These are phyloP conservation scores for Lachnellula subtilissima DNA, from an alignment of 2,329 filamentous ascomycete genomes.

Conservation along the genomic window DNA sequence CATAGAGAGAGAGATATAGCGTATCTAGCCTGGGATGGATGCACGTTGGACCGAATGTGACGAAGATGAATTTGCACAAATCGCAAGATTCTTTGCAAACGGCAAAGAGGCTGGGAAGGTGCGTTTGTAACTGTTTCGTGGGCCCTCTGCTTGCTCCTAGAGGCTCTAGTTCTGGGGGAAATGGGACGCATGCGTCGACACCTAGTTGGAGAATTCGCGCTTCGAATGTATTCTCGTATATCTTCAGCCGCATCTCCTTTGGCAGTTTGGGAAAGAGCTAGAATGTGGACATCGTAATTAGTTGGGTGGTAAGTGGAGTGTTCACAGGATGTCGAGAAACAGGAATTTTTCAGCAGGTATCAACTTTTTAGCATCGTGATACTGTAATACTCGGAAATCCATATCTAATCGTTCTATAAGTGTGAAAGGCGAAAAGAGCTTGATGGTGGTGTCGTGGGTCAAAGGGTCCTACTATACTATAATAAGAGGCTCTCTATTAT, in stretches of 20 bases:
- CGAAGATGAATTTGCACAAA: constrained; percentile 5
- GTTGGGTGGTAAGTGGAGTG: not conserved
- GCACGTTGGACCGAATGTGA: constrained; percentile 7
- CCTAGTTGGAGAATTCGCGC: constrained; percentile 8
- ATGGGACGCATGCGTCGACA: constrained; percentile 7
- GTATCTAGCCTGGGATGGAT: constrained; percentile 9
- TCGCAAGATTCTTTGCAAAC: constrained; percentile 12
- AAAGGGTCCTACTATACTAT: not conserved
- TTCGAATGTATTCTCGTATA: constrained; percentile 10
- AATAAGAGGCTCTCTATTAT: not conserved
- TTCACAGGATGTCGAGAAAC: too few species aligned
- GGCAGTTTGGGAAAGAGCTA: constrained; percentile 6
- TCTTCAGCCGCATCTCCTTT: constrained; percentile 10
- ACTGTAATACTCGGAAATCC: too few species aligned
- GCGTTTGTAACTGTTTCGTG: constrained; percentile 8
- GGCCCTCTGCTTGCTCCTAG: constrained; percentile 3
- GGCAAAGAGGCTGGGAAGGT: constrained; percentile 9
- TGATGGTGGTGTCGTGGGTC: not conserved
- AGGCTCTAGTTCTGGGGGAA: constrained; percentile 6
- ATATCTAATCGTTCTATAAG: not conserved
- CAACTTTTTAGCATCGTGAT: too few species aligned
- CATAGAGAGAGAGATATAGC: constrained; percentile 13
- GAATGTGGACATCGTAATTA: constrained; percentile 5
- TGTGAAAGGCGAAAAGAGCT: constrained; percentile 1
- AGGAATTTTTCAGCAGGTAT: too few species aligned